Evolutionary conservation across 2,329 filamentous ascomycete species (phyloP), one percentile per base, ranked within the genome.

Genomic region (Trichoderma brevicompactum): DNA sequence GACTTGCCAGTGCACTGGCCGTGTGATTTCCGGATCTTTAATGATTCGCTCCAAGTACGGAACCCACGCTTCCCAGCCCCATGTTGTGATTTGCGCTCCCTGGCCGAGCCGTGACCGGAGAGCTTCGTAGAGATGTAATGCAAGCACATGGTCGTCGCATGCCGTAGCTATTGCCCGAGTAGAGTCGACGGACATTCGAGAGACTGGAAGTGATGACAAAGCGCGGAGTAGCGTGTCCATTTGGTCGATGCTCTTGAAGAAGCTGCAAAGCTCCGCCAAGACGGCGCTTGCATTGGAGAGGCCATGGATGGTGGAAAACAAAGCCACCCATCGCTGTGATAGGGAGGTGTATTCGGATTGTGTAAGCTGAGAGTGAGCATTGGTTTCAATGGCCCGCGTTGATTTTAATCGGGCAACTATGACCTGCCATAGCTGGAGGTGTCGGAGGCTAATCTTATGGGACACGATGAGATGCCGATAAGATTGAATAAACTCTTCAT

Each of bases 1-100:
- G 19, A 75, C 62, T 34, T 69, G 65, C 75, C 75, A 78, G 9
- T 76, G 68, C 7, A 69, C 58, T 15, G 38, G 19, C 9, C 68
- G 40, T 7, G 67, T 63, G 12, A 78, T 41, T 6, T 69, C 55
- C 3, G 71, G 65, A 59, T 79, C 76, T 43, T 71, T 71, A 66
- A 79, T 72, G 66, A 80, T 75, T 32, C 63, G 54, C 44, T 78
- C 69, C 4, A 73, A 49, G 61, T 78, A 73, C 4, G 69, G 70
- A 17, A 64, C 65, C 78, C 78, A 80, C 12, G 69, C 56, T 13
- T 70, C 69, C 76, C 77, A 79, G 15, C 70, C 56, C 73, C 77
- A 77, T 4, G 70, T 54, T 34, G 65, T 43, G 28, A 56, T n/a
- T 34, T 49, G 44, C 7, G 10, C 7, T 7, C 41, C 60, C 6